Base-by-base conservation (phyloP, 2,329 filamentous ascomycete genomes). In the Purpureocillium lavendulum region DNA sequence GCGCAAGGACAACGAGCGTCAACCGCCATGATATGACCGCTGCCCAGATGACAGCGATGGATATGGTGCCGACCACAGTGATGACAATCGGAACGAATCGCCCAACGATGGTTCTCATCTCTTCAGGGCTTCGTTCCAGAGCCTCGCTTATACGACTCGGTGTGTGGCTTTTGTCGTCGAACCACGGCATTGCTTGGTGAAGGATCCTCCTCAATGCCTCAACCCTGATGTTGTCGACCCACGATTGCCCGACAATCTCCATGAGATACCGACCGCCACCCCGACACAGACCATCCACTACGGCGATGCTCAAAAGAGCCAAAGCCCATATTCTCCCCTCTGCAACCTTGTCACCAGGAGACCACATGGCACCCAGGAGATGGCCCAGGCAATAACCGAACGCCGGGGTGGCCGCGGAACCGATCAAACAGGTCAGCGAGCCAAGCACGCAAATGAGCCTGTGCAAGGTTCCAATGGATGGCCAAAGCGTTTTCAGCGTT, bases 41-140 rank as follows among this genome's bases (percentile, higher is more conserved):
- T 4, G 86, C 80, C 89, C 88, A 96, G 2, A 73, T 52, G 7
- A 92, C 52, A 0, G 86, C 80, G n/a, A 83, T 73, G 1, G 64
- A 41, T 14, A 85, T 70, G 71, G 94, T 89, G 38, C 77, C 61
- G 1, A 69, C 54, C 4, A 84, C 80, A 9, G 82, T 75, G 12
- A 89, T 68, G 1, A 83, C 59, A 39, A 84, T 77, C 1, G 84
- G 82, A 1, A 82, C 70, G 52, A 95, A 94, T 2, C 84, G 76
- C 2, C 85, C 84, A 0, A 94, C 70, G 0, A 97, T 65, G 49
- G 86, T 88, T 8, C 85, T 76, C 76, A 92, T 89, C 55, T 95
- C 87, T 56, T 97, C 88, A 0, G 83, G 84, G 50, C 87, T 85
- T 13, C 83, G 75, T 51, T 94, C 87, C 0, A 97, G 71, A 33